Conservation (phyloP, 805 yeast species). For the Wickerhamomyces strasburgensis region DNA sequence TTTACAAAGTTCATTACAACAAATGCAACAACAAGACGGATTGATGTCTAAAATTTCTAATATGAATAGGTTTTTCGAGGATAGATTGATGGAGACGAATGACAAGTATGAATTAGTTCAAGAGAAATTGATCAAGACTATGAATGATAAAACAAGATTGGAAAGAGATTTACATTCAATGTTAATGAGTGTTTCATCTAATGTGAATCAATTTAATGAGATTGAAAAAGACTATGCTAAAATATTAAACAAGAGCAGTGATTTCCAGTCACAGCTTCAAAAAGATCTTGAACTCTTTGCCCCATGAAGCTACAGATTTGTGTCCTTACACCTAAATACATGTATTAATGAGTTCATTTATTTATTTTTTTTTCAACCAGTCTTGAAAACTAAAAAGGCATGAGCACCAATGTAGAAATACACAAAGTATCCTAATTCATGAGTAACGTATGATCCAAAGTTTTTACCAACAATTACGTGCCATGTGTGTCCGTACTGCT, state of each 20-base stretch:
- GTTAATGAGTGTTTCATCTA: slow-evolving; percentile 1
- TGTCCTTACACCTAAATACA: not conserved
- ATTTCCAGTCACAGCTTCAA: not conserved
- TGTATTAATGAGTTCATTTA: not conserved
- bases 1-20: slow-evolving; percentile 2
- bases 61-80: slow-evolving; percentile 23
- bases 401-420: slow-evolving; percentile 66
- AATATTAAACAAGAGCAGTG: slow-evolving; percentile 2
- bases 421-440: slow-evolving; percentile 66
- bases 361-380: slow-evolving; percentile 35
- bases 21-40: slow-evolving; percentile 18
- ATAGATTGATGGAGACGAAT: slow-evolving; percentile 25
- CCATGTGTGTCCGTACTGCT: slow-evolving; percentile 66
- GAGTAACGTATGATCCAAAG: slow-evolving; percentile 77
- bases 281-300: slow-evolving; percentile 3
- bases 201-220: slow-evolving; percentile 1
- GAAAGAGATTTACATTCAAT: slow-evolving; percentile 5
- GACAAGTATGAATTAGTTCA: slow-evolving; percentile 21
- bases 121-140: slow-evolving; percentile 6
- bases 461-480: slow-evolving; percentile 77
- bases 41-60: slow-evolving; percentile 18
- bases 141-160: slow-evolving; percentile 1
- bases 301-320: slow-evolving; percentile 1
- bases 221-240: slow-evolving; percentile 1
- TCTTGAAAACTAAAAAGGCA: slow-evolving; percentile 67